Percentiles rank a stretch among this genome's conserved stretches.
Evolutionary conservation across 2,329 filamentous ascomycete species (phyloP).

Genomic region (Sclerotinia minor): DNA sequence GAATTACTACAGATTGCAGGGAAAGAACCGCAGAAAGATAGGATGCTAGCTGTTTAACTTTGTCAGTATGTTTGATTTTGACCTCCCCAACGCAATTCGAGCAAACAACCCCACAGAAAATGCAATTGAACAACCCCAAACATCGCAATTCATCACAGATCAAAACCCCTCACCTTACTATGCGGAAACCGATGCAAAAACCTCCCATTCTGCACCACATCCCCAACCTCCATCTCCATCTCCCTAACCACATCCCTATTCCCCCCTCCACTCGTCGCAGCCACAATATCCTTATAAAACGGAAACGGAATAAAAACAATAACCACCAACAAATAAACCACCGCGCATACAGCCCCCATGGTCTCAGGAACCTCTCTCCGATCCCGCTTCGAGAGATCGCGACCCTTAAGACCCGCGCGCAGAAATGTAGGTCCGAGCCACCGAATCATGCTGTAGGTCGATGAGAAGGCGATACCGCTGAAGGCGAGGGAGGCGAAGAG

Average conservation of each 20-base stretch:
- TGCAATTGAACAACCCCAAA: too few relatives aligned
- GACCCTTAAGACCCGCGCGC: conserved; percentile 82
- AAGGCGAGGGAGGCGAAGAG: conserved; percentile 86
- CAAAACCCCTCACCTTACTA: conserved; percentile 67
- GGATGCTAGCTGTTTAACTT: conserved; percentile 69
- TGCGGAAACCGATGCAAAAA: conserved; percentile 91
- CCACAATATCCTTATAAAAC: conserved; percentile 97
- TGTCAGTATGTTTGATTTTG: conserved; percentile 14
- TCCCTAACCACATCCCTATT: conserved; percentile 80
- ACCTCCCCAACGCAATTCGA: neutral
- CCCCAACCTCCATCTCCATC: conserved; percentile 26
- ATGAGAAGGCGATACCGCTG: conserved; percentile 78
- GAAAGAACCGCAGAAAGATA: conserved; percentile 94
- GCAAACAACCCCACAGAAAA: neutral
- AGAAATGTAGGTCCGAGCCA: conserved; percentile 93
- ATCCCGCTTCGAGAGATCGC: conserved; percentile 78
- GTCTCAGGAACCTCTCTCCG: conserved; percentile 85
- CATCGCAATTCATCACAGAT: too few relatives aligned
- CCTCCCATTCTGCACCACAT: conserved; percentile 66
- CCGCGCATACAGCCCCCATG: conserved; percentile 91
- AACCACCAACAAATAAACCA: conserved; percentile 85
- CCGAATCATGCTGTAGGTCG: conserved; percentile 81
- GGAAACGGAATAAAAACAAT: conserved; percentile 95
- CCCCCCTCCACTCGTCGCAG: conserved; percentile 88
- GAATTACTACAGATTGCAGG: conserved; percentile 83